A percentile compares a stretch with the other conserved stretches of the same genome.
phyloP scores from a whole-genome alignment of 495 filamentous ascomycete species.

The Penicillium coffeae region DNA sequence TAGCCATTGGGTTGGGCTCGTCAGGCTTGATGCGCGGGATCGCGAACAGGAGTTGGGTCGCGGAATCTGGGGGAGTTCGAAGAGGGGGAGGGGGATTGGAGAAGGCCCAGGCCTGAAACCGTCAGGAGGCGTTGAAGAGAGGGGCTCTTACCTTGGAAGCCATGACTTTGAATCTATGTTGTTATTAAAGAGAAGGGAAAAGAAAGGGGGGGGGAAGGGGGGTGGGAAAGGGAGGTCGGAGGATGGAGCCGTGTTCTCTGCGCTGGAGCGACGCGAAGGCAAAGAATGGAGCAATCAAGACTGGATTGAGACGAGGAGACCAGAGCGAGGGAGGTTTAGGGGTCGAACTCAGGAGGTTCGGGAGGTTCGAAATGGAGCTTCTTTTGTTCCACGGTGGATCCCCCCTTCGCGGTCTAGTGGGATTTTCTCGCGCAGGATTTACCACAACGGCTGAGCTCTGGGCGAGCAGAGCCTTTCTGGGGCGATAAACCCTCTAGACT shows the following conservation, averaged over 20 bases:
- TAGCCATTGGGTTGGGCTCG: slow-evolving; percentile 11
- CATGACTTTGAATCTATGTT: slow-evolving; percentile 16
- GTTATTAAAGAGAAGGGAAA: slow-evolving; percentile 7
- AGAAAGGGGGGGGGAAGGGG: too few species aligned
- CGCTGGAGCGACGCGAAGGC: background rate
- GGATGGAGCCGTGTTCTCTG: background rate
- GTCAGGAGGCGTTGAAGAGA: background rate
- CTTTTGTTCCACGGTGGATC: background rate
- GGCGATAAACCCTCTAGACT: too few species aligned
- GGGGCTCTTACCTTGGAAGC: slow-evolving; percentile 27
- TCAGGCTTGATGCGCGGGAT: too few species aligned
- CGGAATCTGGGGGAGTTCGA: background rate
- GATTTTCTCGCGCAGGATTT: background rate
- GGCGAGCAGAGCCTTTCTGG: too few species aligned
- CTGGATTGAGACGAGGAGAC: background rate
- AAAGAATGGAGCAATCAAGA: background rate
- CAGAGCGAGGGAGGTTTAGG: slow-evolving; percentile 1
- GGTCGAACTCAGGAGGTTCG: background rate
- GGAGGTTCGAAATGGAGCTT: background rate
- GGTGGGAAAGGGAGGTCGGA: background rate
- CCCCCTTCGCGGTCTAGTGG: background rate
- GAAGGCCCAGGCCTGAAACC: background rate
- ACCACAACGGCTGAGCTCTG: too few species aligned
- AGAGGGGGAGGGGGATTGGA: too few species aligned
- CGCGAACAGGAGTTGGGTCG: too few species aligned